phyloP scores from a whole-genome alignment of 1,139 yeast species.

The Hyphopichia pseudoburtonii region DNA sequence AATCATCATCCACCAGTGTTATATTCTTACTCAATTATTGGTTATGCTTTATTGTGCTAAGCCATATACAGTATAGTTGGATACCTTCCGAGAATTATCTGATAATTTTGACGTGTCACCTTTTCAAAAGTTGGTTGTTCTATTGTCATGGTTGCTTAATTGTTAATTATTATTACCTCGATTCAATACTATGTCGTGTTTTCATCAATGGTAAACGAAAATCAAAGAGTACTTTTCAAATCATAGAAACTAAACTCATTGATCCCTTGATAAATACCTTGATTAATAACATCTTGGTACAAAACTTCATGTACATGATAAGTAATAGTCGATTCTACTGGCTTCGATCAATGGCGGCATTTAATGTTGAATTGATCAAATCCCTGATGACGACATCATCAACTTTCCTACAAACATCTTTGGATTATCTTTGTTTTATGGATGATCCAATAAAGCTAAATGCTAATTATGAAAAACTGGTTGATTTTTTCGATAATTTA shows the following conservation, averaged over 20 bases:
- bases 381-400: not conserved
- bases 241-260: conserved; percentile 13
- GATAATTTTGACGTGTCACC: conserved; percentile 9
- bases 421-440: conserved; percentile 12
- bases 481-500: not conserved
- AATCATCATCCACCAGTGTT: not conserved
- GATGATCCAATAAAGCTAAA: conserved; percentile 9
- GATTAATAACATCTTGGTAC: conserved; percentile 8
- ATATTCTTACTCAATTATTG: conserved; percentile 25
- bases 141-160: conserved; percentile 28
- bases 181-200: not conserved
- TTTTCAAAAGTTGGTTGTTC: conserved; percentile 27
- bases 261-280: conserved; percentile 14
- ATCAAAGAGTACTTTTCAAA: conserved; percentile 14
- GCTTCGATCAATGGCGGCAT: not conserved
- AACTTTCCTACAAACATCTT: conserved; percentile 8
- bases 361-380: conserved; percentile 1
- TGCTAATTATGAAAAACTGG: conserved; percentile 4
- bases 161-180: conserved; percentile 10
- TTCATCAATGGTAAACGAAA: no score
- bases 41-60: conserved; percentile 22
- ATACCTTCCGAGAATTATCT: conserved; percentile 6
- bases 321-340: not conserved
- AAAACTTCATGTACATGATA: conserved; percentile 1
- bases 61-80: conserved; percentile 11